phyloP scores from a whole-genome alignment of 495 filamentous ascomycete species.

The Copromyces sp. region DNA sequence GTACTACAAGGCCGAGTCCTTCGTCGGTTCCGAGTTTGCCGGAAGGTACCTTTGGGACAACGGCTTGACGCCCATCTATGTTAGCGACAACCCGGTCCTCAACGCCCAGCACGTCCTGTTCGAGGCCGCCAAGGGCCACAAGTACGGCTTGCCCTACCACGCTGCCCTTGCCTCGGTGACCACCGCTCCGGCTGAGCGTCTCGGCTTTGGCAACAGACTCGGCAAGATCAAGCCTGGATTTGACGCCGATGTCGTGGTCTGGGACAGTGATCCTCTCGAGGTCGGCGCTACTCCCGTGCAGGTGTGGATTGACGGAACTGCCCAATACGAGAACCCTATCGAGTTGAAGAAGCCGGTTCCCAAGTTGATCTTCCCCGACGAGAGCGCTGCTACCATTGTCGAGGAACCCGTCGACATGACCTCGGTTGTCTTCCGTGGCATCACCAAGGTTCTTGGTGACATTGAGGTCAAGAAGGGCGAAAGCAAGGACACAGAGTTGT shows the following conservation, averaged over 20 bases:
- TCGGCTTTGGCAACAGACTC: slow-evolving; percentile 48
- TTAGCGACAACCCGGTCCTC: slow-evolving; percentile 40
- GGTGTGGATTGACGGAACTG: slow-evolving; percentile 55
- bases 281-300: slow-evolving; percentile 51
- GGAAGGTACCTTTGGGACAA: slow-evolving; percentile 52
- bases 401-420: slow-evolving; percentile 24
- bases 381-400: slow-evolving; percentile 18
- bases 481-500: slow-evolving; percentile 6
- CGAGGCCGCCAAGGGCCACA: slow-evolving; percentile 51
- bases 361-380: slow-evolving; percentile 15
- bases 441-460: slow-evolving; percentile 31
- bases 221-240: slow-evolving; percentile 53
- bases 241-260: slow-evolving; percentile 57
- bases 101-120: slow-evolving; percentile 43
- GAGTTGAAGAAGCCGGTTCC: slow-evolving; percentile 29
- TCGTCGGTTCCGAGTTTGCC: slow-evolving; percentile 47
- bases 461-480: neutral
- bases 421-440: slow-evolving; percentile 39
- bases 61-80: slow-evolving; percentile 41
- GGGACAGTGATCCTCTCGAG: slow-evolving; percentile 54
- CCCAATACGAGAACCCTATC: slow-evolving; percentile 36
- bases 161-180: slow-evolving; percentile 52
- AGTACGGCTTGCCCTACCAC: slow-evolving; percentile 50
- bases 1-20: slow-evolving; percentile 55
- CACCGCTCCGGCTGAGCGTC: slow-evolving; percentile 46